Conservation (phyloP, 768 basidiomycete genomes). For the Serendipita indica region DNA sequence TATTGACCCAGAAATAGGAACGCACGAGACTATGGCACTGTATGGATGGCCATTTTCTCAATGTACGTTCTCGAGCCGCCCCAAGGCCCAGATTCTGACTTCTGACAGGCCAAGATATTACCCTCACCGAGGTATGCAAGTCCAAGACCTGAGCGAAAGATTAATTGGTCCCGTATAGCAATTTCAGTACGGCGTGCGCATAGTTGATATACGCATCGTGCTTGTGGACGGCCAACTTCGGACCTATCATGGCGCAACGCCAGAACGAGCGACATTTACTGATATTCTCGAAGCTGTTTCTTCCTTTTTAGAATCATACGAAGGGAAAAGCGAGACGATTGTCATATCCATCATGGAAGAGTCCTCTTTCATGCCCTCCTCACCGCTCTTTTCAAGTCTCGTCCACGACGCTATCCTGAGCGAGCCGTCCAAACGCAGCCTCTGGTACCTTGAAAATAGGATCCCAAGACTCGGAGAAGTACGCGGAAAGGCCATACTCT, state of each 20-base stretch:
- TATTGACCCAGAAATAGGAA: constrained; percentile 28
- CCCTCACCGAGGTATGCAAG: background rate
- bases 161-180: constrained; percentile 41
- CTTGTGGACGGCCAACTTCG: constrained; percentile 48
- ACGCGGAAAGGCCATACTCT: constrained; percentile 68
- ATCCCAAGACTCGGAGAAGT: constrained; percentile 73
- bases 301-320: constrained; percentile 44
- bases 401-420: constrained; percentile 49
- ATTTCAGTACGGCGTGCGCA: constrained; percentile 61
- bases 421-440: constrained; percentile 34
- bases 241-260: constrained; percentile 67
- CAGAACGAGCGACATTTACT: constrained; percentile 52
- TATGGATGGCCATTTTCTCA: constrained; percentile 79
- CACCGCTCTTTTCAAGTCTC: constrained; percentile 40
- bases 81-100: background rate
- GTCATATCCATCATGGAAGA: constrained; percentile 88
- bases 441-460: constrained; percentile 76
- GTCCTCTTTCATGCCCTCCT: constrained; percentile 37
- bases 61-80: constrained; percentile 42
- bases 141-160: background rate
- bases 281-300: constrained; percentile 47
- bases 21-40: constrained; percentile 68
- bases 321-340: constrained; percentile 52
- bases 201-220: constrained; percentile 68
- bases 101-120: constrained; percentile 4